Evolutionary conservation across 2,329 filamentous ascomycete species (phyloP).

Genomic region (Colletotrichum scovillei): DNA sequence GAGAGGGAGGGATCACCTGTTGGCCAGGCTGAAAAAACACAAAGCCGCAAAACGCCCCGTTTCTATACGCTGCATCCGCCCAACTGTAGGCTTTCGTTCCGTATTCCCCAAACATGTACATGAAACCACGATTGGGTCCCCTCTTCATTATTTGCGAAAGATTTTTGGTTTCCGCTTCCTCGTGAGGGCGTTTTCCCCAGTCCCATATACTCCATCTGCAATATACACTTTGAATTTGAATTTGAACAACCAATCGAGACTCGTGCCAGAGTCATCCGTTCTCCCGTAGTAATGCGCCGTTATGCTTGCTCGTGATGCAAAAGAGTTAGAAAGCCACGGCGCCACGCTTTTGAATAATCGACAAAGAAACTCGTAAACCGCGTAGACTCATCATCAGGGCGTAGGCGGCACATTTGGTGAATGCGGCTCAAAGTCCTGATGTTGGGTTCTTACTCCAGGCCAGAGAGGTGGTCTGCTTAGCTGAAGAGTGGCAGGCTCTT

Average conservation of each 20-base stretch:
- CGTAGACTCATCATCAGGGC: slow-evolving; percentile 1
- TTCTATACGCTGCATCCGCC: slow-evolving; percentile 17
- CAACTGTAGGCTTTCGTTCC: not conserved
- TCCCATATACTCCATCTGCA: slow-evolving; percentile 8
- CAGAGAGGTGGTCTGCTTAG: slow-evolving; percentile 54
- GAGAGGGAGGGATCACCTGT: not conserved
- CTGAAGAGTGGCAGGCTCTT: slow-evolving; percentile 39
- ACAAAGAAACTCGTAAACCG: slow-evolving; percentile 4
- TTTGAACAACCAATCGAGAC: slow-evolving; percentile 5
- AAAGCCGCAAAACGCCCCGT: slow-evolving; percentile 1
- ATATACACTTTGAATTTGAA: slow-evolving; percentile 14
- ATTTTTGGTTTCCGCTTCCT: not conserved
- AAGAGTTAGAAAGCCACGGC: slow-evolving; percentile 15
- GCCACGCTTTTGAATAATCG: slow-evolving; percentile 28
- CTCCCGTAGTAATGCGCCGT: slow-evolving; percentile 19
- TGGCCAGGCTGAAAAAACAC: not conserved
- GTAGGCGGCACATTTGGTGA: slow-evolving; percentile 17
- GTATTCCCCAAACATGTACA: slow-evolving; percentile 14
- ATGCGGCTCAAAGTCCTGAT: slow-evolving; percentile 42
- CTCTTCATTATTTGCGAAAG: slow-evolving; percentile 14
- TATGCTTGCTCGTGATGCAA: slow-evolving; percentile 22
- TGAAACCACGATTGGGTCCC: not conserved
- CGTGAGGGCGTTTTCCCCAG: not conserved
- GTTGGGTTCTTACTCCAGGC: slow-evolving; percentile 52
- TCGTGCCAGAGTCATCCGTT: slow-evolving; percentile 23